A percentile compares a stretch with the other conserved stretches of the same genome.
Conservation (phyloP, 768 basidiomycete genomes). For the Xerocomellus chrysenteron region DNA sequence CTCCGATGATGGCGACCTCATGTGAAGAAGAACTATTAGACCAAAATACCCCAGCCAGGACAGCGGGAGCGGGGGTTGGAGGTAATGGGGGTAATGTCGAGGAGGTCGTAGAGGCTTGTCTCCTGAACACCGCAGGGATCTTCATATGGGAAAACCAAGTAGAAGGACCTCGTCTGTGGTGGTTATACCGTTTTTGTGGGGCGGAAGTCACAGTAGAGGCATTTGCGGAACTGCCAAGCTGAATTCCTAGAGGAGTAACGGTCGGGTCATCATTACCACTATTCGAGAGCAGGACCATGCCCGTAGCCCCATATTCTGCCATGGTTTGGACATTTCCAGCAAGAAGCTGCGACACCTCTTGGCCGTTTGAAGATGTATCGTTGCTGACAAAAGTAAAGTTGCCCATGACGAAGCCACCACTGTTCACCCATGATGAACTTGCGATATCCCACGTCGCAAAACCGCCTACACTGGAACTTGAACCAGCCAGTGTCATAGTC, state of each 20-base stretch:
- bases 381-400: slow-evolving; percentile 70
- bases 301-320: slow-evolving; percentile 68
- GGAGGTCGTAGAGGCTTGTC: slow-evolving; percentile 51
- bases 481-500: slow-evolving; percentile 37
- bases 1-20: slow-evolving; percentile 79
- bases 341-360: slow-evolving; percentile 52
- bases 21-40: slow-evolving; percentile 67
- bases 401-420: slow-evolving; percentile 72
- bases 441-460: slow-evolving; percentile 74
- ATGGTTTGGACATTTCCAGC: slow-evolving; percentile 65
- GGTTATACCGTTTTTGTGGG: slow-evolving; percentile 39
- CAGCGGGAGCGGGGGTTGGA: slow-evolving; percentile 68
- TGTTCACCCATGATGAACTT: slow-evolving; percentile 64
- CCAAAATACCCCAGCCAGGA: slow-evolving; percentile 89
- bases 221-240: slow-evolving; percentile 46
- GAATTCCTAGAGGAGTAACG: slow-evolving; percentile 60
- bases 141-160: slow-evolving; percentile 52
- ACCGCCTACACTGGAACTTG: slow-evolving; percentile 48
- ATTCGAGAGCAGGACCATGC: slow-evolving; percentile 77
- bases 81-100: slow-evolving; percentile 55
- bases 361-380: slow-evolving; percentile 47
- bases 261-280: slow-evolving; percentile 53
- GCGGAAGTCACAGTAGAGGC: slow-evolving; percentile 32
- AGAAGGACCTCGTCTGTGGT: slow-evolving; percentile 34
- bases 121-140: slow-evolving; percentile 42